A percentile compares a stretch with the other conserved stretches of the same genome.
These are phyloP conservation scores for Penicillium sclerotiorum DNA, from an alignment of 2,329 filamentous ascomycete genomes.

Conservation along the genomic window DNA sequence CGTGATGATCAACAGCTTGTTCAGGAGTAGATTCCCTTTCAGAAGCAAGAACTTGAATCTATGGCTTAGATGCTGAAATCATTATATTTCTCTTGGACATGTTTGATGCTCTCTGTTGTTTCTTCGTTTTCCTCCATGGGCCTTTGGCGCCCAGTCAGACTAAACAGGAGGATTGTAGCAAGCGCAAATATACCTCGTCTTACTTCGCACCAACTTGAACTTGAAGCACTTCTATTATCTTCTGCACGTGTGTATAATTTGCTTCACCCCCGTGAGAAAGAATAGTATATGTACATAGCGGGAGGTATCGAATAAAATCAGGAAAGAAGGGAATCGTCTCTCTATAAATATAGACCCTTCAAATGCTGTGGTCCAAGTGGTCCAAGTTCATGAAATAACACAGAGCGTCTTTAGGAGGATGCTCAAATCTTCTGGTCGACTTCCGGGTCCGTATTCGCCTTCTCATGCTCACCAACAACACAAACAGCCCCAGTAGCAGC, in stretches of 20 bases:
- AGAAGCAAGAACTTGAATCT: conserved; percentile 30
- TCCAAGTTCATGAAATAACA: too few relatives aligned
- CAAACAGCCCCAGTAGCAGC: conserved; percentile 57
- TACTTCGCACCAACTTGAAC: background rate
- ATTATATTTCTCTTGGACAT: conserved; percentile 34
- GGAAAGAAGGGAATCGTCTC: background rate
- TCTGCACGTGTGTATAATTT: too few relatives aligned
- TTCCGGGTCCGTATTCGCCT: conserved; percentile 61
- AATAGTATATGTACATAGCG: too few relatives aligned
- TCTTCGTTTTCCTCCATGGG: conserved; percentile 13
- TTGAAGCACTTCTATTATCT: conserved; percentile 5
- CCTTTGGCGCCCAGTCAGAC: conserved; percentile 7
- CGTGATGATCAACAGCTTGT: conserved; percentile 64
- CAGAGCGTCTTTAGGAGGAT: too few relatives aligned
- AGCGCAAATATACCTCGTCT: conserved; percentile 21
- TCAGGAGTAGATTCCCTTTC: conserved; percentile 35
- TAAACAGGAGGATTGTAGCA: conserved; percentile 17
- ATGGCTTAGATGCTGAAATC: conserved; percentile 33
- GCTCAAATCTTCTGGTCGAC: conserved; percentile 30
- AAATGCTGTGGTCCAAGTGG: too few relatives aligned
- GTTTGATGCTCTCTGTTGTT: conserved; percentile 22
- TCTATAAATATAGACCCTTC: background rate
- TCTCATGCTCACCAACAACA: conserved; percentile 65
- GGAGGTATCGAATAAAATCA: background rate
- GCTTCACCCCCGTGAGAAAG: too few relatives aligned